These are phyloP conservation scores for Asclepias syriaca DNA, from an alignment of 257 asterid genomes.

Conservation along the genomic window DNA sequence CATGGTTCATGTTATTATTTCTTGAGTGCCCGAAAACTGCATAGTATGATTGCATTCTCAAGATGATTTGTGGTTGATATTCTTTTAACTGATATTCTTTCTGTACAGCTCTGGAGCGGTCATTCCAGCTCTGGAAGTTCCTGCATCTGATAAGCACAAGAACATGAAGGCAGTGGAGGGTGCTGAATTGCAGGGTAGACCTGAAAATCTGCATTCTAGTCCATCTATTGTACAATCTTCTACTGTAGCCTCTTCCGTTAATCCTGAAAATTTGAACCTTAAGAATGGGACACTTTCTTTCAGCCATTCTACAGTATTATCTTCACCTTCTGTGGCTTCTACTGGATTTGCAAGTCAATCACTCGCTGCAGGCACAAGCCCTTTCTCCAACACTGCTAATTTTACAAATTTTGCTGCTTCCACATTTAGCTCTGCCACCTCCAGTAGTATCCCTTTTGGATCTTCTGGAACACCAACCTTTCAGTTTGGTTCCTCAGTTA, in stretches of 20 bases:
- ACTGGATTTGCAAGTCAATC: slow-evolving; percentile 23
- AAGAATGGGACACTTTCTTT: slow-evolving; percentile 30
- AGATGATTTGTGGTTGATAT: not conserved
- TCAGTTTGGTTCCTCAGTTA: slow-evolving; percentile 35
- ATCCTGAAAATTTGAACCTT: slow-evolving; percentile 12
- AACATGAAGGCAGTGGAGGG: slow-evolving; percentile 25
- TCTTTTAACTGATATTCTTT: slow-evolving; percentile 6
- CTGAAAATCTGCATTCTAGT: slow-evolving; percentile 24
- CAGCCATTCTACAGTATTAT: slow-evolving; percentile 25
- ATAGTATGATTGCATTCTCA: not conserved
- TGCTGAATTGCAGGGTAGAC: slow-evolving; percentile 37
- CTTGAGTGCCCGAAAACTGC: not conserved
- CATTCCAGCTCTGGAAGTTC: slow-evolving; percentile 21
- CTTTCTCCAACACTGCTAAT: slow-evolving; percentile 33
- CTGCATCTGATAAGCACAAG: slow-evolving; percentile 26
- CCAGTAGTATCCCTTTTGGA: slow-evolving; percentile 30
- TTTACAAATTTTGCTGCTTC: slow-evolving; percentile 25
- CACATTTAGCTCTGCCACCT: slow-evolving; percentile 20
- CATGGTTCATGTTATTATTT: not conserved
- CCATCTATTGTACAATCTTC: slow-evolving; percentile 21
- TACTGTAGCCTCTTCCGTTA: slow-evolving; percentile 4
- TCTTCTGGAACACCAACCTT: slow-evolving; percentile 28
- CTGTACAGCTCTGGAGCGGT: slow-evolving; percentile 39
- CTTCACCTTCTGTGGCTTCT: slow-evolving; percentile 21
- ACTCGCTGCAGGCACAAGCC: slow-evolving; percentile 21